Conservation (phyloP, 2,329 filamentous ascomycete species). For the Celoporthe dispersa region DNA sequence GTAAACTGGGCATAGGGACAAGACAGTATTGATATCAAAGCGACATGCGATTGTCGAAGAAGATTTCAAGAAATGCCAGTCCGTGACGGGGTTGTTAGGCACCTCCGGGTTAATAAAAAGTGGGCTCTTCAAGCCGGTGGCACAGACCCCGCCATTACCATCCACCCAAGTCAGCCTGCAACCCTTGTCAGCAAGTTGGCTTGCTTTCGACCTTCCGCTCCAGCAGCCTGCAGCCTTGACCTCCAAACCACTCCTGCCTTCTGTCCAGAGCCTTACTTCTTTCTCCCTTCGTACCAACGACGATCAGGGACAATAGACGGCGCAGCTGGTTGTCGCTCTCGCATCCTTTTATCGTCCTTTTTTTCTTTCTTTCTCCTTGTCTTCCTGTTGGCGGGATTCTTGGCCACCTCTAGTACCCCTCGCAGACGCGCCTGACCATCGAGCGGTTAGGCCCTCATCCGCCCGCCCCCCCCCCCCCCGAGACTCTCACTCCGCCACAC, state of each 20-base stretch:
- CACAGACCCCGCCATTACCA: slow-evolving; percentile 28
- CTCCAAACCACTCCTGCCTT: slow-evolving; percentile 10
- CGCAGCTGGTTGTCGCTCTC: background rate
- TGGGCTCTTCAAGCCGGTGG: background rate
- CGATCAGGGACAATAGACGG: background rate
- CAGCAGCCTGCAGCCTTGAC: background rate
- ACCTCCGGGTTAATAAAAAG: background rate
- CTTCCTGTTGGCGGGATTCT: background rate
- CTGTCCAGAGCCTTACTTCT: background rate
- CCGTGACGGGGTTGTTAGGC: background rate
- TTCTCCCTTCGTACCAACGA: background rate
- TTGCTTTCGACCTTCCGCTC: background rate
- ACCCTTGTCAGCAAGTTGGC: slow-evolving; percentile 5
- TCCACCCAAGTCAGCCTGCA: slow-evolving; percentile 28
- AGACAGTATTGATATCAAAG: background rate
- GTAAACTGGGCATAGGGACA: background rate
- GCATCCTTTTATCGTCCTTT: background rate
- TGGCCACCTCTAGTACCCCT: background rate
- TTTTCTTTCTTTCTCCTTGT: background rate
- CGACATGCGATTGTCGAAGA: too few relatives aligned
- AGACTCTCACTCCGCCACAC: background rate
- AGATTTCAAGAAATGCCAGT: background rate
- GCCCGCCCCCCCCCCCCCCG: background rate
- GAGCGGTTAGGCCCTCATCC: background rate
- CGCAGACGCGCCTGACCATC: background rate